Conservation (phyloP, 371 early-diverging fungal genomes). For the Dinochytrium kinnereticum region DNA sequence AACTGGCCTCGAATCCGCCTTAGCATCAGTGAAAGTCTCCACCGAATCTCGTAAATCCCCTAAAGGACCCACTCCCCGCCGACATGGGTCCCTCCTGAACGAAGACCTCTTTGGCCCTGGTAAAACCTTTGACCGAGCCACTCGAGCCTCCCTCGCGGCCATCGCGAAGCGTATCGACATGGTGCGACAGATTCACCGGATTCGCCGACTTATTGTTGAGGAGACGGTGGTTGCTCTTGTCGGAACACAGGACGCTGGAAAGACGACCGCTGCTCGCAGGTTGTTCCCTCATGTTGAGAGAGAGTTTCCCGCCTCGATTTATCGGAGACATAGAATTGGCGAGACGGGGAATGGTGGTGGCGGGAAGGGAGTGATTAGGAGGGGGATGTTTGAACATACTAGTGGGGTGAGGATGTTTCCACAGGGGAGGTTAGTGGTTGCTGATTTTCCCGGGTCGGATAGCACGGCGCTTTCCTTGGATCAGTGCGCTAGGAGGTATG, state of each 20-base stretch:
- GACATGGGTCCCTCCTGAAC: conserved; percentile 23
- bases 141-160: conserved; percentile 15
- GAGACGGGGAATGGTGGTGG: neutral
- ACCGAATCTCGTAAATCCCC: too few species aligned
- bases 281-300: conserved; percentile 36
- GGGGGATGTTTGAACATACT: conserved; percentile 37
- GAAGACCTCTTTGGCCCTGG: conserved; percentile 28
- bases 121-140: conserved; percentile 34
- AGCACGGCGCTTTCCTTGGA: conserved; percentile 30
- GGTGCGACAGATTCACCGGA: conserved; percentile 33
- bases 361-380: conserved; percentile 12
- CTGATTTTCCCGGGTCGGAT: conserved; percentile 36
- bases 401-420: conserved; percentile 34
- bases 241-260: conserved; percentile 37
- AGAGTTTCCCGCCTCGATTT: conserved; percentile 25
- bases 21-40: neutral
- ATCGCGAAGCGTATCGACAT: conserved; percentile 34
- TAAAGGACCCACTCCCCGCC: neutral
- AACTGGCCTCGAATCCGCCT: neutral
- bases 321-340: neutral
- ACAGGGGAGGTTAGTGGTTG: conserved; percentile 30
- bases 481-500: conserved; percentile 35
- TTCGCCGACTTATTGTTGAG: conserved; percentile 33
- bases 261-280: conserved; percentile 32
- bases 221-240: conserved; percentile 38